Base-by-base conservation (phyloP, 2,329 filamentous ascomycete genomes). In the Pseudopyricularia cyperi region DNA sequence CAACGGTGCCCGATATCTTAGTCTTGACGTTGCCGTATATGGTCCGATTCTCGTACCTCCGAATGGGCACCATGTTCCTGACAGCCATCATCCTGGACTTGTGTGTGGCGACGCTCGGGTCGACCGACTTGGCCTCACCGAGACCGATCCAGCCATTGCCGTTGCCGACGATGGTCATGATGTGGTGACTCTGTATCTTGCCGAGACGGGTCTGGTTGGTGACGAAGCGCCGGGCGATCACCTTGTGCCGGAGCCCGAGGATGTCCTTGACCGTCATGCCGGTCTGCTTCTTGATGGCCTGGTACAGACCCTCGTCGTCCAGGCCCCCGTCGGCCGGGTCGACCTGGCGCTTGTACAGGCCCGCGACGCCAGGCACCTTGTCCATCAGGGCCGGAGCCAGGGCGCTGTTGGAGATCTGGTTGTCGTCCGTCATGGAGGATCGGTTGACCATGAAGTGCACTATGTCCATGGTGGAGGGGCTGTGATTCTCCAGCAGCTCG, bases 121-220 rank as follows among this genome's bases (percentile, higher is more conserved):
- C 89, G 28, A 83, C 80, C 9, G 85, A 85, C 74, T 97, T 98
- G 60, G 87, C 90, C 68, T 91, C 86, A 53, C 93, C 93, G 54
- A 97, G 76, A 11, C 93, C 93, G 32, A 98, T 69, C 61, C 91
- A 77, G 15, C 93, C 93, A 58, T 93, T 79, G 54, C 81, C 78
- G 68, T 97, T 95, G 51, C 93, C 93, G 6, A 89, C 90, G 59
- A 96, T 82, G 39, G 82, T 82, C 55, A 97, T 71, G 60, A 81
- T 75, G 61, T 91, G 94, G 39, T 76, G 61, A 66, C 84, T 87
- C 59, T 77, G 76, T 54, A 98, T 84, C 76, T 97, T 98, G 65
- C 93, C 93, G 69, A 98, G 81, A 72, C 91, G 87, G 22, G 93
- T 97, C 76, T 97, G 91, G 70, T 98, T 97, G 57, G 80, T 74